Evolutionary conservation across 768 basidiomycete species (phyloP).

Genomic region (Lactarius indigo): DNA sequence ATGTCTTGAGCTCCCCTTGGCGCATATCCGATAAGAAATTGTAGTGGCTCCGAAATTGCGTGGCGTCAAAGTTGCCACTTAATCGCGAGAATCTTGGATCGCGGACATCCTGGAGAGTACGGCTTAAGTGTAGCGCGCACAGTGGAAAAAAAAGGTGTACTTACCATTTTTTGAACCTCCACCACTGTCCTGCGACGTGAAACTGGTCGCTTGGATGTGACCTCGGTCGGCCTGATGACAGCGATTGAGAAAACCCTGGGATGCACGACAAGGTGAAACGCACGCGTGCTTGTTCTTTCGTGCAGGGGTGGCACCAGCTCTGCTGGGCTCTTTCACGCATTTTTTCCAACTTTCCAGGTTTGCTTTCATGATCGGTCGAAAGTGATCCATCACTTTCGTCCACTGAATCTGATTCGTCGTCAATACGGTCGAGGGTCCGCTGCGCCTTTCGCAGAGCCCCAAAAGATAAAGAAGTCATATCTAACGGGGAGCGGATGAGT

Average conservation of each 20-base stretch:
- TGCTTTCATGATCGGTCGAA: slow-evolving; percentile 3
- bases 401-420: slow-evolving; percentile 7
- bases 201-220: slow-evolving; percentile 83
- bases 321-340: slow-evolving; percentile 36
- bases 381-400: slow-evolving; percentile 8
- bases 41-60: slow-evolving; percentile 69
- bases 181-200: slow-evolving; percentile 67
- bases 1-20: slow-evolving; percentile 55
- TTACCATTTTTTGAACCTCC: slow-evolving; percentile 60
- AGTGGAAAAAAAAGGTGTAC: slow-evolving; percentile 27
- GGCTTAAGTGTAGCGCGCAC: not conserved
- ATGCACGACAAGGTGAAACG: slow-evolving; percentile 33
- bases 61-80: slow-evolving; percentile 61
- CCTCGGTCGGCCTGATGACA: slow-evolving; percentile 62
- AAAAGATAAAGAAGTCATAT: slow-evolving; percentile 19
- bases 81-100: slow-evolving; percentile 85
- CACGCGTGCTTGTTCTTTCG: slow-evolving; percentile 85
- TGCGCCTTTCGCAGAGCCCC: slow-evolving; percentile 24
- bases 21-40: slow-evolving; percentile 69
- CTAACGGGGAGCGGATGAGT: not conserved
- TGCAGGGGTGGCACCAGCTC: slow-evolving; percentile 38
- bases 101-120: slow-evolving; percentile 56
- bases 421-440: slow-evolving; percentile 19
- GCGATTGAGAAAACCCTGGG: not conserved
- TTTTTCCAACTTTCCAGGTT: not conserved